Evolutionary conservation across 2,329 filamentous ascomycete genomes (phyloP).

Genomic region (Xylaria hypoxylon): DNA sequence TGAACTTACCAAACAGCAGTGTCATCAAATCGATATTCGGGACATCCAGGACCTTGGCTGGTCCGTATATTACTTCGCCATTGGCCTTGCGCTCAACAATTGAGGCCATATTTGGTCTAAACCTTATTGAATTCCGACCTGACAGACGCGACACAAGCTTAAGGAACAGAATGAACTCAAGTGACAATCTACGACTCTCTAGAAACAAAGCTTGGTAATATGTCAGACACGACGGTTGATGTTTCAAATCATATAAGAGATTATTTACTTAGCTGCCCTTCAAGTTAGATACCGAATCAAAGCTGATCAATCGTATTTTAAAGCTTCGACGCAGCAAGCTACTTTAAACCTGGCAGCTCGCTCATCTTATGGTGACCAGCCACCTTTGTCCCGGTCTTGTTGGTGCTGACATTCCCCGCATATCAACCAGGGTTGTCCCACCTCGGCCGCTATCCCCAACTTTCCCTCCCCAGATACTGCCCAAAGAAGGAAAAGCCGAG

Average conservation of each 20-base stretch:
- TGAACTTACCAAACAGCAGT: slow-evolving; percentile 56
- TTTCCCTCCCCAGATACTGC: not conserved
- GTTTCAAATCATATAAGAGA: no score
- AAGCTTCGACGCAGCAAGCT: no score
- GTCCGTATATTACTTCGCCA: slow-evolving; percentile 55
- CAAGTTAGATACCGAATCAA: no score
- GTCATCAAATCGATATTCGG: slow-evolving; percentile 59
- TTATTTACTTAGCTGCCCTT: no score
- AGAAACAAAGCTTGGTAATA: not conserved
- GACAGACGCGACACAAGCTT: not conserved
- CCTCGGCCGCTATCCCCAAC: not conserved
- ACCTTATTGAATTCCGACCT: not conserved
- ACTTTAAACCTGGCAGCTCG: no score
- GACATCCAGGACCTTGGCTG: slow-evolving; percentile 49
- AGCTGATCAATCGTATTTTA: no score
- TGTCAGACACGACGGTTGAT: no score
- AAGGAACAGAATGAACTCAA: not conserved
- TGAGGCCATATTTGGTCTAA: slow-evolving; percentile 44
- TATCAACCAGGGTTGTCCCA: not conserved
- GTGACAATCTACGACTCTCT: not conserved
- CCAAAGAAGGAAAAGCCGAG: not conserved
- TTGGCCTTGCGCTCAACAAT: slow-evolving; percentile 47
- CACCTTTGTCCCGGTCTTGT: not conserved
- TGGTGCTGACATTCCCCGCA: slow-evolving; percentile 1
- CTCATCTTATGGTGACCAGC: not conserved